Percentiles rank a stretch among this genome's conserved stretches.
Conservation (phyloP, 2,329 filamentous ascomycete species). For the Ceratocystis cubensis region DNA sequence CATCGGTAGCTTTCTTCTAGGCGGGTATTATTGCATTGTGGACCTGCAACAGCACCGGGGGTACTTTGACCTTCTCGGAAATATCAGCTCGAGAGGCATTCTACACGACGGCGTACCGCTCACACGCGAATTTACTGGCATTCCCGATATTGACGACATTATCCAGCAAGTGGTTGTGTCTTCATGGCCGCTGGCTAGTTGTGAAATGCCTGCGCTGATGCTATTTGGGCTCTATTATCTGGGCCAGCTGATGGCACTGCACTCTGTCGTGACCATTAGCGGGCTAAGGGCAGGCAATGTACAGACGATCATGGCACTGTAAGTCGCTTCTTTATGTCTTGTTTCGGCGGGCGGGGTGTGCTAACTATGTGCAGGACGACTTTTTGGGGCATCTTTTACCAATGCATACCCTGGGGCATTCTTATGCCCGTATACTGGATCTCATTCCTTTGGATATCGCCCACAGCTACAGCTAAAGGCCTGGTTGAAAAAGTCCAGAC, state of each 20-base stretch:
- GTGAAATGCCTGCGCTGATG: conserved; percentile 19
- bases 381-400: conserved; percentile 24
- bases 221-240: conserved; percentile 23
- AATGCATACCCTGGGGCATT: conserved; percentile 23
- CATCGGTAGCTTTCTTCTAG: conserved; percentile 8
- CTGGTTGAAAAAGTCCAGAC: conserved; percentile 16
- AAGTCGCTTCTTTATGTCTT: conserved; percentile 1
- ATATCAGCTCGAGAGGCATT: background rate
- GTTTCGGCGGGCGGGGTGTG: background rate
- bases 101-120: conserved; percentile 14
- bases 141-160: conserved; percentile 22
- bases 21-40: conserved; percentile 9
- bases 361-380: conserved; percentile 21
- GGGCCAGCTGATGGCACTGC: conserved; percentile 23
- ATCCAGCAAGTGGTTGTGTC: conserved; percentile 22
- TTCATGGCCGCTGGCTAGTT: conserved; percentile 22
- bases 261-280: conserved; percentile 22
- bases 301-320: conserved; percentile 23
- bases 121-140: conserved; percentile 21
- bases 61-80: conserved; percentile 4
- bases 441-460: conserved; percentile 23
- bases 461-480: conserved; percentile 14
- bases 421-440: conserved; percentile 24
- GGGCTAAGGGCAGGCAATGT: conserved; percentile 23
- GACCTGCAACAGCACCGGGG: conserved; percentile 12